Percentiles rank a stretch among this genome's conserved stretches.
phyloP scores from a whole-genome alignment of 1,284 basidiomycete genomes.

The Cutaneotrichosporon dermatis region DNA sequence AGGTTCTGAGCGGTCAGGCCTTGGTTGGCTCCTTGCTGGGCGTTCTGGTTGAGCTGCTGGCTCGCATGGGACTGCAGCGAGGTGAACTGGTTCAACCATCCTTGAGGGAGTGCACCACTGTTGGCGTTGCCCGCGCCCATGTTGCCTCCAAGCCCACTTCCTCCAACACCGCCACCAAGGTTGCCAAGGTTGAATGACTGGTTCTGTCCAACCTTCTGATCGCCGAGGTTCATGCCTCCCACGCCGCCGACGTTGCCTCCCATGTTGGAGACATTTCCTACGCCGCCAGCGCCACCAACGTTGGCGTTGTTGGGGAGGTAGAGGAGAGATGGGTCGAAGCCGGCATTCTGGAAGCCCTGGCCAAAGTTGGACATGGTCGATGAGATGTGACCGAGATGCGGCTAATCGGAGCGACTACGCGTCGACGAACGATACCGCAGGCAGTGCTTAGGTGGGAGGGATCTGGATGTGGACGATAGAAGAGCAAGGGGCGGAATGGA shows the following conservation, averaged over 20 bases:
- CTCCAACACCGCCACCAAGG: background rate
- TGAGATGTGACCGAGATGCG: background rate
- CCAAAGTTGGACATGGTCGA: slow-evolving; percentile 24
- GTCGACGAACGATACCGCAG: background rate
- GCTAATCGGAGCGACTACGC: background rate
- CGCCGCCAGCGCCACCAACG: slow-evolving; percentile 3
- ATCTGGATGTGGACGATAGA: no score
- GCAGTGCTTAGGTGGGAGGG: background rate
- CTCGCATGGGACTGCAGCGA: slow-evolving; percentile 16
- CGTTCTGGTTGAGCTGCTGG: slow-evolving; percentile 11
- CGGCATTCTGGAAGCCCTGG: slow-evolving; percentile 19
- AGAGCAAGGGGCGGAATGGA: no score
- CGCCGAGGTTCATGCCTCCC: slow-evolving; percentile 6
- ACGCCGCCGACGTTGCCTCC: slow-evolving; percentile 8
- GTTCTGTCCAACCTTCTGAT: slow-evolving; percentile 12
- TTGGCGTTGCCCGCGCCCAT: slow-evolving; percentile 2
- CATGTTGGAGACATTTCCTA: slow-evolving; percentile 1
- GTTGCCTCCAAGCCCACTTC: slow-evolving; percentile 1
- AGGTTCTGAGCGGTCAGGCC: slow-evolving; percentile 1
- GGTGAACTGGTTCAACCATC: slow-evolving; percentile 19
- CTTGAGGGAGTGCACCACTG: slow-evolving; percentile 10
- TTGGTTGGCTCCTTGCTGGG: background rate
- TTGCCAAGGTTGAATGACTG: slow-evolving; percentile 18
- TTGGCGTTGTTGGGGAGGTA: slow-evolving; percentile 15
- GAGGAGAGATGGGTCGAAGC: slow-evolving; percentile 20